Evolutionary conservation across 1,284 basidiomycete species (phyloP).

Genomic region (Rhodotorula sp.): DNA sequence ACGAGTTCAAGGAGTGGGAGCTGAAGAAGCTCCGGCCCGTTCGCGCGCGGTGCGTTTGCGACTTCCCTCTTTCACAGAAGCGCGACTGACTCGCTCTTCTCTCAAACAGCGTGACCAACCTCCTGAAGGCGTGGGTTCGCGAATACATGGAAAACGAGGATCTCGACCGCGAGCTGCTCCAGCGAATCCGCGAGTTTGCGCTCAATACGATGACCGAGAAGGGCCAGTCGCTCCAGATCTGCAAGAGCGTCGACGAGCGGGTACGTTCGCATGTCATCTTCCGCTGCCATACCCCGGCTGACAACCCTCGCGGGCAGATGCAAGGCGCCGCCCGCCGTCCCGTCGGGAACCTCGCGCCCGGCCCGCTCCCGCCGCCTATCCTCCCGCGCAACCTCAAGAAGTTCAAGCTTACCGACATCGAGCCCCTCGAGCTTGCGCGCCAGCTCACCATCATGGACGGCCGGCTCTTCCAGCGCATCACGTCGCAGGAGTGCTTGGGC

Average conservation of each 20-base stretch:
- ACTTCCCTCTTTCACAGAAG: not conserved
- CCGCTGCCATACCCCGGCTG: too few species aligned
- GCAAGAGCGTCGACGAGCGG: slow-evolving; percentile 50
- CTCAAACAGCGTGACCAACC: slow-evolving; percentile 49
- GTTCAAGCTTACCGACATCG: slow-evolving; percentile 81
- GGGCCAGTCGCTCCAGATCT: slow-evolving; percentile 48
- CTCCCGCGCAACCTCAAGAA: slow-evolving; percentile 72
- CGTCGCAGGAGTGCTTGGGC: slow-evolving; percentile 83
- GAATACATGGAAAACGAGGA: slow-evolving; percentile 52
- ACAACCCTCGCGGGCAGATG: slow-evolving; percentile 22
- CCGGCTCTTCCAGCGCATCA: slow-evolving; percentile 81
- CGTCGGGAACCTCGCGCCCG: slow-evolving; percentile 46
- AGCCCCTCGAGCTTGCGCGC: slow-evolving; percentile 86
- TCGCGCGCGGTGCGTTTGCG: slow-evolving; percentile 69
- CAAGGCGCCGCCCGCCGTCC: slow-evolving; percentile 44
- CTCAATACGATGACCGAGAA: slow-evolving; percentile 48
- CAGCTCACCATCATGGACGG: slow-evolving; percentile 94
- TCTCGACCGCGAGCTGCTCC: slow-evolving; percentile 44
- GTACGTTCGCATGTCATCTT: slow-evolving; percentile 19
- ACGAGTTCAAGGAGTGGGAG: slow-evolving; percentile 78
- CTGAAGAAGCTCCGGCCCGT: slow-evolving; percentile 87
- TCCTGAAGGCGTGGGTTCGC: slow-evolving; percentile 55
- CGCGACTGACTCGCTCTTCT: not conserved
- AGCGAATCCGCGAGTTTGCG: slow-evolving; percentile 50
- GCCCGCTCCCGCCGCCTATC: slow-evolving; percentile 67